Percentiles rank a stretch among this genome's conserved stretches.
Evolutionary conservation across 2,329 filamentous ascomycete species (phyloP).

Genomic region (Botrytis porri): DNA sequence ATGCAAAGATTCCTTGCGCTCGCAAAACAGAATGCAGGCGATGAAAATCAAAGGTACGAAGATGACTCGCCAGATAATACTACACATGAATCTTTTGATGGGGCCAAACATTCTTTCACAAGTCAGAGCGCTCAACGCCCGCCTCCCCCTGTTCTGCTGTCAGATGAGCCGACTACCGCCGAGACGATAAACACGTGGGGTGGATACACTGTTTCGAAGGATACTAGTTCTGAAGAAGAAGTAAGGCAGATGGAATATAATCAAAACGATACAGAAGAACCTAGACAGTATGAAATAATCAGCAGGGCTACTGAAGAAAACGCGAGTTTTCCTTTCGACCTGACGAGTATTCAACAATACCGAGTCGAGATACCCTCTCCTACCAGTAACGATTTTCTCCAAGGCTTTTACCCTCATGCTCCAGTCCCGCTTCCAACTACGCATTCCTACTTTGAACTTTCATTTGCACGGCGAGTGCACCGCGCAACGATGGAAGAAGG

Average conservation of each 20-base stretch:
- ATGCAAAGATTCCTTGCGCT: conserved; percentile 58
- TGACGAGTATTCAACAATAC: conserved; percentile 35
- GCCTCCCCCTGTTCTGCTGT: conserved; percentile 16
- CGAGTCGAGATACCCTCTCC: conserved; percentile 30
- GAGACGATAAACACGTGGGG: conserved; percentile 24
- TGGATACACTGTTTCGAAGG: conserved; percentile 32
- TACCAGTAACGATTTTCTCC: conserved; percentile 33
- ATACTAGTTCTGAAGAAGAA: conserved; percentile 26
- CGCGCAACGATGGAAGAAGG: conserved; percentile 62
- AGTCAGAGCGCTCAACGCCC: conserved; percentile 1
- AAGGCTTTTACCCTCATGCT: conserved; percentile 34
- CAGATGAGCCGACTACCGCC: not conserved
- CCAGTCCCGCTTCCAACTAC: conserved; percentile 48
- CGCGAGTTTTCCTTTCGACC: conserved; percentile 50
- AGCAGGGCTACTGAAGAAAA: conserved; percentile 52
- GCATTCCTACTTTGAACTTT: conserved; percentile 61
- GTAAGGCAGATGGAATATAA: conserved; percentile 24
- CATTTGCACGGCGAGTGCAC: conserved; percentile 69
- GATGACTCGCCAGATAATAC: conserved; percentile 27
- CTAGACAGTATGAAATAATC: conserved; percentile 47
- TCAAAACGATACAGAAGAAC: conserved; percentile 20
- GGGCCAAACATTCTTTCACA: not conserved
- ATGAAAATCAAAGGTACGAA: conserved; percentile 37
- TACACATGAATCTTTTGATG: conserved; percentile 15
- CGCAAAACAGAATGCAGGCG: conserved; percentile 47